Evolutionary conservation across 2,329 filamentous ascomycete species (phyloP), one percentile per base, ranked within the genome.

Genomic region (Pseudonectria buxi): DNA sequence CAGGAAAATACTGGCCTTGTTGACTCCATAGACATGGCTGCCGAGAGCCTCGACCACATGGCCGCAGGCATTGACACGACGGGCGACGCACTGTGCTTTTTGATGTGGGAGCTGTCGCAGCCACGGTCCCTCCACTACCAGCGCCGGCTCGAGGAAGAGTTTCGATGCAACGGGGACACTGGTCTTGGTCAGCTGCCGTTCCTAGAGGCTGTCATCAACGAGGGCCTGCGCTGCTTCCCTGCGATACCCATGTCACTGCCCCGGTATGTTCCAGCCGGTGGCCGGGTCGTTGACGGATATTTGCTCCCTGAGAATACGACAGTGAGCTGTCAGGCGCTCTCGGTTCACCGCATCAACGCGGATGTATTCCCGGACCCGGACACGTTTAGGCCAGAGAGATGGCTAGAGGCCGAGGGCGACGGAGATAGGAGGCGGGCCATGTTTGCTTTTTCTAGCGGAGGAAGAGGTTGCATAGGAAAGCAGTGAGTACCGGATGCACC

Each of bases 351-450:
- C 14, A 63, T 77, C 37, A 72, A 81, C 44, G 56, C 62, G 10
- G 70, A 79, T 37, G 81, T 87, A 2, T 96, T 94, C 55, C 78
- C 82, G 1, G 73, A 88, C 28, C 83, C 88, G 0, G 83, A 94
- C 41, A 62, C 59, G 6, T 95, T 89, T 54, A 70, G 81, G 33
- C 89, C 89, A 0, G 84, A 90, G 37, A 74, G 90, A 47, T 95
- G 89, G 89, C 74, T 95, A 45, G 77, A 72, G 12, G 69, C 73
- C 7, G 72, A 81, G 30, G 86, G 85, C 3, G 86, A 90, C 49
- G 72, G 82, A 40, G 83, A 90, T 49, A 68, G 76, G 38, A 74
- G 74, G 46, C 64, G 74, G 28, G 51, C 76, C 7, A 74, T 81
- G 50, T 83, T 82, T 63, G 73, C 81, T 0, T 83, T 84, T 62